Evolutionary conservation across 1,284 basidiomycete species (phyloP).

Genomic region (Trametes polyzona): DNA sequence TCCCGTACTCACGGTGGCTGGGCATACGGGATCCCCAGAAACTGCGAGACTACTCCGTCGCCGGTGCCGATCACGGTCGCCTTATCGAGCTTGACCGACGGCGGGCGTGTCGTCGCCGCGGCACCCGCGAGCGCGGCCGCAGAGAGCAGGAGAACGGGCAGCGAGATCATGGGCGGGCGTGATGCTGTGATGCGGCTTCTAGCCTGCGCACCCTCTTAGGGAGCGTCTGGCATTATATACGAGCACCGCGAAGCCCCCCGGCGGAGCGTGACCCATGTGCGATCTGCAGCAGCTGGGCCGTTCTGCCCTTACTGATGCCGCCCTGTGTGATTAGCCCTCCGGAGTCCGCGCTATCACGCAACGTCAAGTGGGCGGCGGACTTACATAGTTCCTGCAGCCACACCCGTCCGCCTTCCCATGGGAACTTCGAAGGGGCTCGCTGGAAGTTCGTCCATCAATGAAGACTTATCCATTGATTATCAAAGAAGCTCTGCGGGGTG

Average conservation of each 20-base stretch:
- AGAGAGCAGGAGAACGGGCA: not conserved
- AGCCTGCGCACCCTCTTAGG: not conserved
- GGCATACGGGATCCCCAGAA: slow-evolving; percentile 21
- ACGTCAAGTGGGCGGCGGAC: not conserved
- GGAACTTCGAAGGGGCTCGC: not conserved
- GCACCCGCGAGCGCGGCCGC: not conserved
- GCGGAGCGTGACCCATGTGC: not conserved
- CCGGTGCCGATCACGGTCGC: slow-evolving; percentile 10
- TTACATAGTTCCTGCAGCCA: not conserved
- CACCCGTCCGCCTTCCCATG: not conserved
- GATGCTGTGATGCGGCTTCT: not conserved
- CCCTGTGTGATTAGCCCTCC: not conserved
- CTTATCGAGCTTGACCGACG: slow-evolving; percentile 5
- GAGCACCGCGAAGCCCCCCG: not conserved
- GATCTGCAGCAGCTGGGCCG: not conserved
- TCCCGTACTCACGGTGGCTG: slow-evolving; percentile 12
- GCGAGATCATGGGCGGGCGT: not conserved
- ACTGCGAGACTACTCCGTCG: slow-evolving; percentile 14
- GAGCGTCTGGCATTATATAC: not conserved
- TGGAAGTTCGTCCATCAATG: not conserved
- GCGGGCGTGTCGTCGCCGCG: not conserved
- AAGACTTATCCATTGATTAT: not conserved
- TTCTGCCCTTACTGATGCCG: not conserved
- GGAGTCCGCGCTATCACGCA: not conserved
- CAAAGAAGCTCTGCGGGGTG: not conserved